These are phyloP conservation scores for Coemansia sp. DNA, from an alignment of 192 early-diverging fungal species.

Conservation along the genomic window DNA sequence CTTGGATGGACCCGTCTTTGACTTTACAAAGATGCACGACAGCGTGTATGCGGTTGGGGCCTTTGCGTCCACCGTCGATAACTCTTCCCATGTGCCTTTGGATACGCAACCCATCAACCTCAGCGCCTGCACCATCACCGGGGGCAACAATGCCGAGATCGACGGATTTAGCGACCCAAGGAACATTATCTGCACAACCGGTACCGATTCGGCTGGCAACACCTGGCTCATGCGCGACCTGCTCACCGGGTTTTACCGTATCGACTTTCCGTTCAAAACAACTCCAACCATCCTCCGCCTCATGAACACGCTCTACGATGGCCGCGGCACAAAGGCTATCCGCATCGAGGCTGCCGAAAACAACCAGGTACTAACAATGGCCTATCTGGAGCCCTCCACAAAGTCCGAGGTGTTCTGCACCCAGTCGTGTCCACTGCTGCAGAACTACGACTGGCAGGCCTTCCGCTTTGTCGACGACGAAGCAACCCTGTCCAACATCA, in stretches of 20 bases:
- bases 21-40: conserved; percentile 55
- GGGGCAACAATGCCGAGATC: conserved; percentile 55
- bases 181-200: conserved; percentile 54
- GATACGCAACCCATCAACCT: conserved; percentile 58
- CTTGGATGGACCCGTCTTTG: conserved; percentile 65
- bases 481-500: conserved; percentile 43
- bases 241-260: conserved; percentile 68
- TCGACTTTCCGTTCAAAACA: conserved; percentile 56
- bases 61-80: conserved; percentile 69
- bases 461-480: conserved; percentile 53
- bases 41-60: conserved; percentile 67
- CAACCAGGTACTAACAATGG: conserved; percentile 60
- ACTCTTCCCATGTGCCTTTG: conserved; percentile 53
- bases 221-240: conserved; percentile 72
- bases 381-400: conserved; percentile 64
- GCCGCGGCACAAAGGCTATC: conserved; percentile 67
- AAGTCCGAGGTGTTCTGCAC: conserved; percentile 34
- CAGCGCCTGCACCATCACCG: conserved; percentile 39
- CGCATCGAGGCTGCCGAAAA: conserved; percentile 60
- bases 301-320: conserved; percentile 59
- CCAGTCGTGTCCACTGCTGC: conserved; percentile 44
- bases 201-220: conserved; percentile 31
- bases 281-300: conserved; percentile 67
- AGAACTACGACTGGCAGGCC: conserved; percentile 49
- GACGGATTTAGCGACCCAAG: conserved; percentile 44